phyloP scores from a whole-genome alignment of 352 stramenopile genomes.

The Pythium diclinum region DNA sequence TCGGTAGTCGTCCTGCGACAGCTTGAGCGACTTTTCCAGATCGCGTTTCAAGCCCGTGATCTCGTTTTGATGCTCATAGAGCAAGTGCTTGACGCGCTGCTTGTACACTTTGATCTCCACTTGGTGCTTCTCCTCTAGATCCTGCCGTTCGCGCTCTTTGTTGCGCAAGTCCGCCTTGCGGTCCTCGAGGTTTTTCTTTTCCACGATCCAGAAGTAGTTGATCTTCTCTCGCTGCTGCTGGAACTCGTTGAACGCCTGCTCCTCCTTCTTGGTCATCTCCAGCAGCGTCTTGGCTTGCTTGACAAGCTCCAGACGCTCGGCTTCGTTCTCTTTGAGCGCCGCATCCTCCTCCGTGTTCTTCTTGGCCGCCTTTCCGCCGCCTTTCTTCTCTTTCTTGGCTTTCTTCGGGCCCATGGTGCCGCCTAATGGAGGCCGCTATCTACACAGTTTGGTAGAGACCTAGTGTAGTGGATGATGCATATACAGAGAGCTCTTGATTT shows the following conservation, averaged over 20 bases:
- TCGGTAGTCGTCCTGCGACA: slow-evolving; percentile 90
- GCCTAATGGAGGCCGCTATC: background rate
- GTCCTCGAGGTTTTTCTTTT: slow-evolving; percentile 96
- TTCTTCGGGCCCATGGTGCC: slow-evolving; percentile 64
- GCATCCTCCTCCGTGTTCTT: slow-evolving; percentile 63
- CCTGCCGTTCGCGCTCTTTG: slow-evolving; percentile 93
- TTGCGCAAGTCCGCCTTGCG: slow-evolving; percentile 90
- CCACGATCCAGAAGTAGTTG: slow-evolving; percentile 97
- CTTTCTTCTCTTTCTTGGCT: slow-evolving; percentile 63
- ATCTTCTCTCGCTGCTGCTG: slow-evolving; percentile 95
- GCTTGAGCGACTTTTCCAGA: slow-evolving; percentile 85
- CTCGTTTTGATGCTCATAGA: slow-evolving; percentile 95
- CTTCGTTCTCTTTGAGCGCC: slow-evolving; percentile 54
- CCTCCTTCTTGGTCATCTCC: slow-evolving; percentile 85
- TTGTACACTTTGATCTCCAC: slow-evolving; percentile 97
- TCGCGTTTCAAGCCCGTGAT: slow-evolving; percentile 90
- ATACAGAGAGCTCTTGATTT: background rate
- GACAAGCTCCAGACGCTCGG: slow-evolving; percentile 65
- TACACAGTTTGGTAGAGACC: background rate
- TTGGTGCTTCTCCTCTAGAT: slow-evolving; percentile 94
- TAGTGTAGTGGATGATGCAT: background rate
- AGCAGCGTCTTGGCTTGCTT: slow-evolving; percentile 75
- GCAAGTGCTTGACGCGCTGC: slow-evolving; percentile 94
- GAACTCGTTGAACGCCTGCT: slow-evolving; percentile 94
- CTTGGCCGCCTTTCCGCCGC: slow-evolving; percentile 35